A percentile compares a stretch with the other conserved stretches of the same genome.
Evolutionary conservation across 2,329 filamentous ascomycete species (phyloP).

Genomic region (Plectosphaerella cucumerina): DNA sequence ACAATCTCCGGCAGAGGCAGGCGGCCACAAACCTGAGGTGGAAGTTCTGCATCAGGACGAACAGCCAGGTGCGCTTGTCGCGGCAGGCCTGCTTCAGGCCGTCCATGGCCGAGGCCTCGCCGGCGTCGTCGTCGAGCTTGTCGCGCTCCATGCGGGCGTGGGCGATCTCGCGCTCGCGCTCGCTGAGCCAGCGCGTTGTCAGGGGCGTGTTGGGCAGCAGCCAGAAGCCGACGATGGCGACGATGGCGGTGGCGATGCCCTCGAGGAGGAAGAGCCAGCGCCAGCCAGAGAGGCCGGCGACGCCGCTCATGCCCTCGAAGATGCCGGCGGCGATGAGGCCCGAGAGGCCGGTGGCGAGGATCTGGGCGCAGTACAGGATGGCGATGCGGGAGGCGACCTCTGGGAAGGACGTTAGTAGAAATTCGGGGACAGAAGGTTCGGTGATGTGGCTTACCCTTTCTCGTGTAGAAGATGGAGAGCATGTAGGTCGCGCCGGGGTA

Average conservation of each 20-base stretch:
- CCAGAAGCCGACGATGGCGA: slow-evolving; percentile 24
- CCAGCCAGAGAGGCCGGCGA: slow-evolving; percentile 20
- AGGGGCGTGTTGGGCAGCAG: slow-evolving; percentile 32
- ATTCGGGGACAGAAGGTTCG: too few species aligned
- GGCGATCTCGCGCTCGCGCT: slow-evolving; percentile 34
- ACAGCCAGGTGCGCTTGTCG: slow-evolving; percentile 40
- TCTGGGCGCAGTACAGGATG: slow-evolving; percentile 37
- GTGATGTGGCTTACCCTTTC: too few species aligned
- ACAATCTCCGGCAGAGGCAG: too few species aligned
- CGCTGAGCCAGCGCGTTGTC: slow-evolving; percentile 28
- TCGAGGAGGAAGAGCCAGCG: slow-evolving; percentile 29
- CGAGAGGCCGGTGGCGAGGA: slow-evolving; percentile 31
- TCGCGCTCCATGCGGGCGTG: slow-evolving; percentile 30
- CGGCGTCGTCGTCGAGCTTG: slow-evolving; percentile 20
- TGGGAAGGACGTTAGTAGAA: too few species aligned
- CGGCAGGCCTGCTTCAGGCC: slow-evolving; percentile 35
- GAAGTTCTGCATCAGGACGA: slow-evolving; percentile 43
- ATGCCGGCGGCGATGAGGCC: slow-evolving; percentile 39
- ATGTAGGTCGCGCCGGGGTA: slow-evolving; percentile 31
- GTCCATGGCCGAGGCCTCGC: slow-evolving; percentile 26
- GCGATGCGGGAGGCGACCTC: slow-evolving; percentile 36
- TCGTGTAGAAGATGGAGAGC: slow-evolving; percentile 50
- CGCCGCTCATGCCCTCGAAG: slow-evolving; percentile 25
- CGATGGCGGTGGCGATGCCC: slow-evolving; percentile 19
- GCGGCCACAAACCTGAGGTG: slow-evolving; percentile 36